Percentiles rank a stretch among this genome's conserved stretches.
Evolutionary conservation across 257 asterid genomes (phyloP).

Genomic region (Ophiorrhiza pumila): DNA sequence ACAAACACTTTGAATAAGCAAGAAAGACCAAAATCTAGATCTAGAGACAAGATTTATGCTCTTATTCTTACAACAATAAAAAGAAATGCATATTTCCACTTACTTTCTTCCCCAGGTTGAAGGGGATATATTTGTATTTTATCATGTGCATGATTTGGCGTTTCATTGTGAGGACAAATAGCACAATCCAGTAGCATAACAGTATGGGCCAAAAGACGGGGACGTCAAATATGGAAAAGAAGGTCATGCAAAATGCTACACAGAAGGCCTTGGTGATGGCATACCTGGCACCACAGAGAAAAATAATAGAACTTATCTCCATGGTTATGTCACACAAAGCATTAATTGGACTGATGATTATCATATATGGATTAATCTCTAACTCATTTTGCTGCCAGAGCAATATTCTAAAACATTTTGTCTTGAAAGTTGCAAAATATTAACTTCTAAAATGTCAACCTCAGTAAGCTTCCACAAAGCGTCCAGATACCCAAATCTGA

Average conservation of each 20-base stretch:
- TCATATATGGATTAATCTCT: background rate
- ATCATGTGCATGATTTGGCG: slow-evolving; percentile 92
- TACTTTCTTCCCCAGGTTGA: slow-evolving; percentile 87
- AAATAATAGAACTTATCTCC: background rate
- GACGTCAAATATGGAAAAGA: slow-evolving; percentile 84
- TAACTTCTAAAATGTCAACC: background rate
- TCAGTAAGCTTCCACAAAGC: background rate
- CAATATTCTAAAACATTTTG: background rate
- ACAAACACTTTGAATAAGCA: slow-evolving; percentile 3
- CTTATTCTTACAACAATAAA: background rate
- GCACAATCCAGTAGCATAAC: slow-evolving; percentile 81
- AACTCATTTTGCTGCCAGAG: background rate
- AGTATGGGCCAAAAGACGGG: slow-evolving; percentile 95
- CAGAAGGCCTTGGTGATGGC: slow-evolving; percentile 88
- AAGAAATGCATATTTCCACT: background rate
- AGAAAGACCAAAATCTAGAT: background rate
- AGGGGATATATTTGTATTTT: slow-evolving; percentile 79
- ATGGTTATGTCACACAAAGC: background rate
- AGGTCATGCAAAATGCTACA: slow-evolving; percentile 74
- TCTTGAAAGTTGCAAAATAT: background rate
- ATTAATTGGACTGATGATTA: background rate
- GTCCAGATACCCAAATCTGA: background rate
- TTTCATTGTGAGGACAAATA: slow-evolving; percentile 83
- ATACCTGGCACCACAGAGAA: slow-evolving; percentile 53
- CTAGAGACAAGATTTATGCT: background rate